These are phyloP conservation scores for Penicillium sp. DNA, from an alignment of 2,329 filamentous ascomycete genomes.

Conservation along the genomic window DNA sequence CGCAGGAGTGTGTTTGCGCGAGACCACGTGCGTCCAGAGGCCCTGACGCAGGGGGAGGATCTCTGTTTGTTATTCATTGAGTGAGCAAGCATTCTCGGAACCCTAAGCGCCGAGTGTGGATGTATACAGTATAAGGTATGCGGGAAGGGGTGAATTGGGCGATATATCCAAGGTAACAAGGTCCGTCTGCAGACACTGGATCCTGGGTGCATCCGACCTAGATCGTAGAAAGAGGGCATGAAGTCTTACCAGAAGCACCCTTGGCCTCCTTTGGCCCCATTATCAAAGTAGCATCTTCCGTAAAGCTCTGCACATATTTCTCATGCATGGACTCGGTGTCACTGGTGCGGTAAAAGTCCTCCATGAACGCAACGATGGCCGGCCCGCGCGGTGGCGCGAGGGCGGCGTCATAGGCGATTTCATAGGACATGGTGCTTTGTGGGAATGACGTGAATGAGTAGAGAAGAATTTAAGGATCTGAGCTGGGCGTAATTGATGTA, in stretches of 20 bases:
- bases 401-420: slow-evolving; percentile 30
- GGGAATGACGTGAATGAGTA: neutral
- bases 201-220: neutral
- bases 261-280: slow-evolving; percentile 41
- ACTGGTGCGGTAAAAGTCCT: slow-evolving; percentile 41
- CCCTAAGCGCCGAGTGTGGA: neutral
- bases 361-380: slow-evolving; percentile 36
- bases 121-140: neutral
- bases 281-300: slow-evolving; percentile 38
- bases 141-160: neutral
- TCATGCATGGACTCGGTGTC: slow-evolving; percentile 39
- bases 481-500: neutral
- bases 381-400: slow-evolving; percentile 29
- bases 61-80: slow-evolving; percentile 28
- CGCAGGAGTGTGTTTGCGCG: slow-evolving; percentile 34
- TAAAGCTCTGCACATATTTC: slow-evolving; percentile 39
- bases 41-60: slow-evolving; percentile 38
- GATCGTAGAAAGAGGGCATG: neutral
- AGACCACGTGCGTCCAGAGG: slow-evolving; percentile 40
- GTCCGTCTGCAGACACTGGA: neutral
- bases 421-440: slow-evolving; percentile 35
- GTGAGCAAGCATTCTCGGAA: neutral
- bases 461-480: neutral
- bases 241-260: slow-evolving; percentile 33
- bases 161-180: neutral